Percentiles rank a stretch among this genome's conserved stretches.
Evolutionary conservation across 768 basidiomycete genomes (phyloP).

Genomic region (Agaricus subrufescens): DNA sequence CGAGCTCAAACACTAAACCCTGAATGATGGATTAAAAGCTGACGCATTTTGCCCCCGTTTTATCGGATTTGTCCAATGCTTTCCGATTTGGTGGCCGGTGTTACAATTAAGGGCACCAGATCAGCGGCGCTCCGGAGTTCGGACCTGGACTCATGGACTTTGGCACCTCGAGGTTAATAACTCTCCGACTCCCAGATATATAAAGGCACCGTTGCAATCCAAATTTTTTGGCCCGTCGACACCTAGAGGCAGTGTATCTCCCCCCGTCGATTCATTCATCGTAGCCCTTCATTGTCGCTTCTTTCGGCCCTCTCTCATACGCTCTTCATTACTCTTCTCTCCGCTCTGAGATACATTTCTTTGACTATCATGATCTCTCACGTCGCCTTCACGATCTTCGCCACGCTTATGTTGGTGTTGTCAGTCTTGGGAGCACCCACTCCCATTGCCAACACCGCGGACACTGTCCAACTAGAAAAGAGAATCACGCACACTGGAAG

Average conservation of each 20-base stretch:
- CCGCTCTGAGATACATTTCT: slow-evolving; percentile 6
- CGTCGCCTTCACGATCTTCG: slow-evolving; percentile 27
- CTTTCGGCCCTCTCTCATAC: neutral
- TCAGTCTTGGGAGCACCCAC: slow-evolving; percentile 43
- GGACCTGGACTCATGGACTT: neutral
- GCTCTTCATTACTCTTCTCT: slow-evolving; percentile 4
- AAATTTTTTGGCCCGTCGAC: neutral
- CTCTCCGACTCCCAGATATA: slow-evolving; percentile 14
- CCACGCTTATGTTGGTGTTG: slow-evolving; percentile 39
- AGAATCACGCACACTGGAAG: slow-evolving; percentile 50
- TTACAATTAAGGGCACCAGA: neutral
- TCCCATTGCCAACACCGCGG: slow-evolving; percentile 26
- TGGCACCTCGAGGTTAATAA: neutral
- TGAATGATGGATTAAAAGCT: no score
- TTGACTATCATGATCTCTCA: slow-evolving; percentile 26
- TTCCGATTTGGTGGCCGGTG: no score
- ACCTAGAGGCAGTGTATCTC: neutral
- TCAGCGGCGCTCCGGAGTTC: neutral
- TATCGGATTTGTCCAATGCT: no score
- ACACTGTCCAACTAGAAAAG: slow-evolving; percentile 35
- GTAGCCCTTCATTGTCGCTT: neutral
- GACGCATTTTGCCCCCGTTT: no score
- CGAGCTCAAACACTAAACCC: no score
- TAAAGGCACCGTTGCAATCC: slow-evolving; percentile 13
- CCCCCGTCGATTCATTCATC: neutral